Evolutionary conservation across 2,329 filamentous ascomycete species (phyloP).

Genomic region (Clonostachys byssicola): DNA sequence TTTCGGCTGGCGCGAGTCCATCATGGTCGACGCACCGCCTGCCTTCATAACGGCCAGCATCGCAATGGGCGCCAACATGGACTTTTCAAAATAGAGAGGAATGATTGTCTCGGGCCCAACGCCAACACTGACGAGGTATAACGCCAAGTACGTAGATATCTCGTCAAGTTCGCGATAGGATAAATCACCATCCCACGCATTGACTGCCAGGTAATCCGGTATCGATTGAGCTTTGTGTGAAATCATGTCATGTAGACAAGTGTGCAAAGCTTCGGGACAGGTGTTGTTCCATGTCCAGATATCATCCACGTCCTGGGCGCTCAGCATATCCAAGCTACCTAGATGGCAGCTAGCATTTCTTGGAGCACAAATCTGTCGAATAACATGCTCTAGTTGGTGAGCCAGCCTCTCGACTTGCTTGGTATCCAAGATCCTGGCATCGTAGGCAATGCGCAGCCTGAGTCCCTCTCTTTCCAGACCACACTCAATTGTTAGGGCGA

Average conservation of each 20-base stretch:
- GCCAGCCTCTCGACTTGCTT: not conserved
- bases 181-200: conserved; percentile 37
- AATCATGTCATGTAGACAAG: not conserved
- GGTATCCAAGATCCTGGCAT: not conserved
- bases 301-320: not conserved
- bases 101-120: conserved; percentile 13
- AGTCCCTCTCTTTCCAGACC: not conserved
- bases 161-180: conserved; percentile 34
- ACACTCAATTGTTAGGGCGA: not conserved
- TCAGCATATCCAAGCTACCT: not conserved
- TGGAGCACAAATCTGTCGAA: not conserved
- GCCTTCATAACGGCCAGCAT: conserved; percentile 10
- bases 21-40: conserved; percentile 8
- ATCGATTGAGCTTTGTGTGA: not conserved
- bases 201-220: conserved; percentile 19
- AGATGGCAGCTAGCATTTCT: not conserved
- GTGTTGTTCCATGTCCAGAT: not conserved
- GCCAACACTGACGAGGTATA: conserved; percentile 20
- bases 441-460: not conserved
- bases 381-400: not conserved
- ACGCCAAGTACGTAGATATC: conserved; percentile 29
- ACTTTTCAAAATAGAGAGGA: conserved; percentile 13
- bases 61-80: conserved; percentile 11
- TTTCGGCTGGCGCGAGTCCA: conserved; percentile 10
- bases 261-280: not conserved